These are phyloP conservation scores for Madurella fahalii DNA, from an alignment of 2,329 filamentous ascomycete species.

Conservation along the genomic window DNA sequence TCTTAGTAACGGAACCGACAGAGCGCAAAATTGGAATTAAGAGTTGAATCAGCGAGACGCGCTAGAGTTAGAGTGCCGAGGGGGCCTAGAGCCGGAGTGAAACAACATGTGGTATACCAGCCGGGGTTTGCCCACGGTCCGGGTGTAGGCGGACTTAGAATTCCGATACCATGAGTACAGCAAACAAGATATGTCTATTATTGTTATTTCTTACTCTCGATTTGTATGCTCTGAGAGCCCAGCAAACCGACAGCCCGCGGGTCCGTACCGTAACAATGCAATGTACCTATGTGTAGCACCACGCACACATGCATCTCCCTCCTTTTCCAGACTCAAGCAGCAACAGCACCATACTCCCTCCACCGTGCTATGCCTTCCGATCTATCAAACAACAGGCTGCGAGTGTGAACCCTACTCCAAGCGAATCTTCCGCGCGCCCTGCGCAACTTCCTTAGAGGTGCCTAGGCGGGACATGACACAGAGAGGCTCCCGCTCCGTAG, in stretches of 20 bases:
- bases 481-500: constrained; percentile 66
- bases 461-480: constrained; percentile 83
- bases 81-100: no score
- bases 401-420: constrained; percentile 19
- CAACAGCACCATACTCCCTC: not conserved
- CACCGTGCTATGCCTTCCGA: not conserved
- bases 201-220: not conserved
- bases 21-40: no score
- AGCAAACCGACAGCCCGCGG: not conserved
- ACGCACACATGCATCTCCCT: not conserved
- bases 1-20: no score
- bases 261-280: not conserved
- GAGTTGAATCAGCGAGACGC: no score
- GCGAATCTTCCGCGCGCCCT: constrained; percentile 50
- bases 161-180: no score
- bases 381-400: not conserved
- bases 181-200: not conserved
- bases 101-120: no score
- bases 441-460: constrained; percentile 49
- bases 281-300: not conserved
- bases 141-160: no score
- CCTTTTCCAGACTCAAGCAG: not conserved
- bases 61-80: no score
- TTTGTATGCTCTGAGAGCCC: not conserved
- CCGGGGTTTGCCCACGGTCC: no score